Base-by-base conservation (phyloP, 495 filamentous ascomycete genomes). In the Cudoniella acicularis region DNA sequence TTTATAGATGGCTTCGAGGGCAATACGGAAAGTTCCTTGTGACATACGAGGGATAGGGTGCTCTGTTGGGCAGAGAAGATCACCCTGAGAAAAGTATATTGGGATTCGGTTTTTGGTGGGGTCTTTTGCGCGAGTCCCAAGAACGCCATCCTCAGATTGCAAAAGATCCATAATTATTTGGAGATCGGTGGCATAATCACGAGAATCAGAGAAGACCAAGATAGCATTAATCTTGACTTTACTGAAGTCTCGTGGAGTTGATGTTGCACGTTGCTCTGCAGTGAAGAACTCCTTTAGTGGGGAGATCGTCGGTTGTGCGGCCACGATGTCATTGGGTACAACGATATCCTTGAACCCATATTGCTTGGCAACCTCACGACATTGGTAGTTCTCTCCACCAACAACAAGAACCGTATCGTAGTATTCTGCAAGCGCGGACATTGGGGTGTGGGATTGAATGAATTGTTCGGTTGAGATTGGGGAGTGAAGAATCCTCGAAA, bases 21-120 rank as follows among this genome's bases (percentile, higher is more conserved):
- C 89, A n/a, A 83, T 83, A 53, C 87, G 84, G 78, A 97, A 98
- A 0, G 86, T 92, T 40, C 93, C 94, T 73, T 97, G 94, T 8
- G 92, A 93, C 30, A 97, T 81, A 22, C 94, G 84, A 3, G 92
- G 90, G 16, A 90, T 82, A 49, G 83, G 88, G 70, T 92, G 91
- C 20, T 76, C 77, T 0, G 91, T 86, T 25, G 89, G 86, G 91
- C 91, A 98, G 69, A 87, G 78, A 17, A 97, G 73, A 72, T 98
- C 94, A 1, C 89, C 86, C 70, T 97, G 96, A 2, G 82, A 86
- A 75, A 95, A 96, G 75, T 86, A 96, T 0, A 97, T 86, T 57
- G 89, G 89, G 63, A 92, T 89, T 42, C 86, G 81, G 64, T 82
- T 76, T 13, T 80, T 78, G 21, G 85, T 75, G 9, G 87, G 85